Percentiles rank a stretch among this genome's conserved stretches.
Conservation (phyloP, 164 flowering plant species). For the Magnolia sinica region DNA sequence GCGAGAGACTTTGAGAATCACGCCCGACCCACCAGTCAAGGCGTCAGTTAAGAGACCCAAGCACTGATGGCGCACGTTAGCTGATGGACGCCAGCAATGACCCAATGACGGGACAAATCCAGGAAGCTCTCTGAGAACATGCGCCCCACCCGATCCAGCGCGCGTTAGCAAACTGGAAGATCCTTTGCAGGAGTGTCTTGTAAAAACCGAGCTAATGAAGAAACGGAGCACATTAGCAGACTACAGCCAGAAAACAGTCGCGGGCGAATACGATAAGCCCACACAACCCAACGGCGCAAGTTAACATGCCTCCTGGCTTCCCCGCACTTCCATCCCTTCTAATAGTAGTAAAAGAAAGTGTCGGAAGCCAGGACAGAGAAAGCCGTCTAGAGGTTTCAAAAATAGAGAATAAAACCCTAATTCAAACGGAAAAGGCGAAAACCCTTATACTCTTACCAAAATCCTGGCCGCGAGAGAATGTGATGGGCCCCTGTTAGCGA, state of each 20-base stretch:
- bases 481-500: constrained; percentile 77
- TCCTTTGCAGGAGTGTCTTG: too few species aligned
- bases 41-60: not conserved
- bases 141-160: not conserved
- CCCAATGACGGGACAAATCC: not conserved
- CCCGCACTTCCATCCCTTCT: not conserved
- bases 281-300: not conserved
- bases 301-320: not conserved
- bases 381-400: not conserved
- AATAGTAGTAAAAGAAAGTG: not conserved
- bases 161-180: not conserved
- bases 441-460: constrained; percentile 44
- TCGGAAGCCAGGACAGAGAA: not conserved
- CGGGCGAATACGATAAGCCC: not conserved
- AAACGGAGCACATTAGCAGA: too few species aligned
- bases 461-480: constrained; percentile 91
- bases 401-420: not conserved
- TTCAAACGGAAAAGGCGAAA: not conserved
- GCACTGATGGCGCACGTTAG: constrained; percentile 6
- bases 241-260: too few species aligned
- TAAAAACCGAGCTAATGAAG: too few species aligned
- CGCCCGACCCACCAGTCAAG: not conserved
- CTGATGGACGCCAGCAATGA: not conserved
- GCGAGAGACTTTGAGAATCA: not conserved
- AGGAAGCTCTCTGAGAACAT: not conserved